Conservation (phyloP, 2,329 filamentous ascomycete species). For the Aureobasidium sp. region DNA sequence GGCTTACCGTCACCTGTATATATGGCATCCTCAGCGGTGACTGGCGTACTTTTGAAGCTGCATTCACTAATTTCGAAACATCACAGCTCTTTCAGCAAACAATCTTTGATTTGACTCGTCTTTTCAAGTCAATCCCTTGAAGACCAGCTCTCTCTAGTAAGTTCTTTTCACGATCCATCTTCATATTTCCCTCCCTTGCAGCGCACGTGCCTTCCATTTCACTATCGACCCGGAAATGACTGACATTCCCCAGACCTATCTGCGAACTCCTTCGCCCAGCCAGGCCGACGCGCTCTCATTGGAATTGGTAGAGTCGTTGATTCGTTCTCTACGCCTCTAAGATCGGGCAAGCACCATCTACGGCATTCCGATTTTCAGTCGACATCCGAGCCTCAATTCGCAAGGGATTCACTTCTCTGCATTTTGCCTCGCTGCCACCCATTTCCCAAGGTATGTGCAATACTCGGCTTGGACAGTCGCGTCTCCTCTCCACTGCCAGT, state of each 20-base stretch:
- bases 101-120: background rate
- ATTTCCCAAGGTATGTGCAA: conserved; percentile 42
- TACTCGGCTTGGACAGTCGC: conserved; percentile 12
- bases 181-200: conserved; percentile 5
- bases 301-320: conserved; percentile 46
- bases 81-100: conserved; percentile 5
- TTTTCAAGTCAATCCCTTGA: background rate
- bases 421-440: conserved; percentile 35
- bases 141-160: conserved; percentile 2
- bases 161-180: background rate
- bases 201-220: conserved; percentile 20
- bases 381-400: conserved; percentile 20
- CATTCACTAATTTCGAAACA: conserved; percentile 1
- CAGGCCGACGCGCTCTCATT: conserved; percentile 21
- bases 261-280: conserved; percentile 29
- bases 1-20: background rate
- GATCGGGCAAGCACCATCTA: conserved; percentile 27
- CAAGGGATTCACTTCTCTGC: conserved; percentile 17
- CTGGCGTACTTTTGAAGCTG: background rate
- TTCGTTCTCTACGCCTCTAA: conserved; percentile 42
- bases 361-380: conserved; percentile 30
- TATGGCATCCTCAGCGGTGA: background rate
- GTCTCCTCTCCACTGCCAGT: background rate
- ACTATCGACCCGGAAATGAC: conserved; percentile 28
- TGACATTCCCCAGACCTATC: conserved; percentile 39